Conservation (phyloP, 164 flowering plant species). For the Macadamia tetraphylla region DNA sequence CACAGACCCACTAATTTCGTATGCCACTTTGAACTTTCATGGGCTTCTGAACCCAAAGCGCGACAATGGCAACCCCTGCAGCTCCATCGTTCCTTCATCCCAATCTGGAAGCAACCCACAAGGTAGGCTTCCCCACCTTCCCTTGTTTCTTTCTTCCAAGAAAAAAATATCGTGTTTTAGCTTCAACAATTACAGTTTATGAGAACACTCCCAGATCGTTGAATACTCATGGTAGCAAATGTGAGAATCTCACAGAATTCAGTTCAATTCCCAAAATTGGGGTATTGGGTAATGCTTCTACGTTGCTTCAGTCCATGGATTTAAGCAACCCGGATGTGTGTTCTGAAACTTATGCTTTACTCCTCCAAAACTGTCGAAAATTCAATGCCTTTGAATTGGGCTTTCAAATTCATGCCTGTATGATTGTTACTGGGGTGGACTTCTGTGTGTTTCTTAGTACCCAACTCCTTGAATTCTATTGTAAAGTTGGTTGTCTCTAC, state of each 20-base stretch:
- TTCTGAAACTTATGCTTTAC: slow-evolving; percentile 16
- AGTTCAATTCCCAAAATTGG: slow-evolving; percentile 9
- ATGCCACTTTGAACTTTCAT: not conserved
- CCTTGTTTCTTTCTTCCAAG: not conserved
- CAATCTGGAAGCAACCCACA: slow-evolving; percentile 7
- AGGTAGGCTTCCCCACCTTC: slow-evolving; percentile 1
- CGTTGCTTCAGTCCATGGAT: slow-evolving; percentile 24
- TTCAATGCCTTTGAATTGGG: slow-evolving; percentile 16
- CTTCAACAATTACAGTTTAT: not conserved
- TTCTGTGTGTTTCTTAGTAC: slow-evolving; percentile 25
- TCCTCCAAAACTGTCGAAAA: slow-evolving; percentile 25
- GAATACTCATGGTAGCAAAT: not conserved
- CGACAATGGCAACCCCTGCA: slow-evolving; percentile 10
- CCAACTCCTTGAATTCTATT: slow-evolving; percentile 27
- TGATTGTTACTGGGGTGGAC: slow-evolving; percentile 26
- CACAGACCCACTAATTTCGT: not conserved
- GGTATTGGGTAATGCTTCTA: slow-evolving; percentile 9
- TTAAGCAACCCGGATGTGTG: slow-evolving; percentile 20
- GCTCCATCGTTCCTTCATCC: slow-evolving; percentile 1
- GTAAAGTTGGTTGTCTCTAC: slow-evolving; percentile 12
- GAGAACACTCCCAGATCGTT: not conserved
- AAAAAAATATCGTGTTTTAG: slow-evolving; percentile 8
- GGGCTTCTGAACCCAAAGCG: not conserved
- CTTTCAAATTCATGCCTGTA: slow-evolving; percentile 29
- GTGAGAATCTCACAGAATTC: slow-evolving; percentile 2